A percentile compares a stretch with the other conserved stretches of the same genome.
Conservation (phyloP, 2,329 filamentous ascomycete genomes). For the Neonectria coccinea region DNA sequence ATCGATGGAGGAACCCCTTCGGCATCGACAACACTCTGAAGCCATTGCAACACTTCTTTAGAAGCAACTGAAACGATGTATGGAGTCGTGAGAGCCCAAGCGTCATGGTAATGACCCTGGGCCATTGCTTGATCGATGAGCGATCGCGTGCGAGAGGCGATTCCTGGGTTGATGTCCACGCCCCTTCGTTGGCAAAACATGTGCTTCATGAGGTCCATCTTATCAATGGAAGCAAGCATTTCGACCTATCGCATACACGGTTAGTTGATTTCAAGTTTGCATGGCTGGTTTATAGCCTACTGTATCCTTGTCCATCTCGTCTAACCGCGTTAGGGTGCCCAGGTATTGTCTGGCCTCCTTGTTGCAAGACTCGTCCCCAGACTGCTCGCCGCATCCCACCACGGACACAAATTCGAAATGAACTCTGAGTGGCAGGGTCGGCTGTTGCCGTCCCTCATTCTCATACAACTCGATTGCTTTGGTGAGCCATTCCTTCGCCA, state of each 20-base stretch:
- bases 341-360: background rate
- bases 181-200: background rate
- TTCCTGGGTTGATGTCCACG: background rate
- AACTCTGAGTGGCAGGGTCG: background rate
- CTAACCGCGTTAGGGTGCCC: background rate
- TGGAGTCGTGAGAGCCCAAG: background rate
- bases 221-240: background rate
- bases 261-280: background rate
- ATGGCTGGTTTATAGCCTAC: background rate
- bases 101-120: background rate
- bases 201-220: background rate
- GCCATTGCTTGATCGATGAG: background rate
- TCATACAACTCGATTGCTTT: background rate
- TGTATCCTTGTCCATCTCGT: background rate
- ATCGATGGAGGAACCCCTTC: background rate
- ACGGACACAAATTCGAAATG: background rate
- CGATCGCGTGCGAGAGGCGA: background rate
- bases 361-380: background rate
- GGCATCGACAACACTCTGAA: background rate
- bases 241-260: background rate
- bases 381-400: background rate
- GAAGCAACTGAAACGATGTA: background rate
- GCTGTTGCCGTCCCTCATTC: background rate
- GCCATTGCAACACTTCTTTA: background rate
- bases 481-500: background rate